Percentiles rank a stretch among this genome's conserved stretches.
Conservation (phyloP, 2,329 filamentous ascomycete genomes). For the Westerdykella ornata region DNA sequence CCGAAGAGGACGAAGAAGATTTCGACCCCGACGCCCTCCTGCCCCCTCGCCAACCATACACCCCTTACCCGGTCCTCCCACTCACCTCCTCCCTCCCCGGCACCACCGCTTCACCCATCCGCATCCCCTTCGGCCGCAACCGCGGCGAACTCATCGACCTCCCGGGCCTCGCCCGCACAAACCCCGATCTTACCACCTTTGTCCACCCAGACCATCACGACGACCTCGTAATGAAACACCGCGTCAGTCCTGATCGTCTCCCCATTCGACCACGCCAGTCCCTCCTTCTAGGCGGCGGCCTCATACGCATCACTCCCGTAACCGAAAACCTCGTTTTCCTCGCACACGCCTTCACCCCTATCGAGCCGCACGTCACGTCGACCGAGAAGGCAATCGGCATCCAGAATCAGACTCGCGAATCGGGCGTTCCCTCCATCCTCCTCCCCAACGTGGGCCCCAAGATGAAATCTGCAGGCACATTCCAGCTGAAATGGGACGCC, state of each 20-base stretch:
- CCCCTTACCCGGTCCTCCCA: constrained; percentile 75
- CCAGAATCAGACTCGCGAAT: constrained; percentile 51
- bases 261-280: constrained; percentile 71
- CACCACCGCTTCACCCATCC: constrained; percentile 91
- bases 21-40: constrained; percentile 50
- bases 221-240: constrained; percentile 70
- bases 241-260: constrained; percentile 65
- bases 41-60: constrained; percentile 67
- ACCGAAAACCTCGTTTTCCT: constrained; percentile 61
- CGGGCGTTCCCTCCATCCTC: constrained; percentile 57
- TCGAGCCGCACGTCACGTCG: constrained; percentile 67
- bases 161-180: constrained; percentile 71
- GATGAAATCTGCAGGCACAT: constrained; percentile 58
- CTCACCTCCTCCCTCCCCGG: constrained; percentile 80
- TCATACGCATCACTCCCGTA: constrained; percentile 78
- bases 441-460: constrained; percentile 32
- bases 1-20: constrained; percentile 15
- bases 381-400: constrained; percentile 73
- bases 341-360: constrained; percentile 78
- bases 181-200: constrained; percentile 56
- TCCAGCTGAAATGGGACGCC: constrained; percentile 72
- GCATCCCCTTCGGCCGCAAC: constrained; percentile 78
- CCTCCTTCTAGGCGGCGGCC: constrained; percentile 68
- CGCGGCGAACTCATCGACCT: constrained; percentile 90
- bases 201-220: constrained; percentile 60